Conservation (phyloP, 176 grass and related monocot genomes). For the Tillandsia leiboldiana region DNA sequence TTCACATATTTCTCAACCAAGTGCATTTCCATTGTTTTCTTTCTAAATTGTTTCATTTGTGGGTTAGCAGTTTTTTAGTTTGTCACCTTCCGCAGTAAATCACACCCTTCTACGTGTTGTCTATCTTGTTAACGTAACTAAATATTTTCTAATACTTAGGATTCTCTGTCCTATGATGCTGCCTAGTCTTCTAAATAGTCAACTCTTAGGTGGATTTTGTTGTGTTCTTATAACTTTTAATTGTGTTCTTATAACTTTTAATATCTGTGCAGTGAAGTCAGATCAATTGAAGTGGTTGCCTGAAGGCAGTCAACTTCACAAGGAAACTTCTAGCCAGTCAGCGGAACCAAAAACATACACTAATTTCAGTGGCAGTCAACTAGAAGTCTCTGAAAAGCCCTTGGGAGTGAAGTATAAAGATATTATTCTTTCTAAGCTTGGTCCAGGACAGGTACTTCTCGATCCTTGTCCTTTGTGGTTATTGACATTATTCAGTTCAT, state of each 20-base stretch:
- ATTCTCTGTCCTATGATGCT: neutral
- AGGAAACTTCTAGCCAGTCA: constrained; percentile 32
- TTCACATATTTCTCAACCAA: neutral
- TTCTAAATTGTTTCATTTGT: neutral
- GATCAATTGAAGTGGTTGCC: constrained; percentile 77
- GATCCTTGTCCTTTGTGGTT: neutral
- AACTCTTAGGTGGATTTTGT: constrained; percentile 12
- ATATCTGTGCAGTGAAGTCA: constrained; percentile 61
- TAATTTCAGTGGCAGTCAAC: constrained; percentile 60
- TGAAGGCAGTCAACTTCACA: constrained; percentile 71
- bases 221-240: constrained; percentile 14
- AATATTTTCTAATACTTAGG: neutral
- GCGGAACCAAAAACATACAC: constrained; percentile 62
- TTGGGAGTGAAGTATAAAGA: constrained; percentile 58
- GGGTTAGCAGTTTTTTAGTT: neutral
- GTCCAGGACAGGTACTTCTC: constrained; percentile 66
- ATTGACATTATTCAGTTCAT: neutral
- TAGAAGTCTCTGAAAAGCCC: constrained; percentile 32
- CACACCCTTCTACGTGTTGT: neutral
- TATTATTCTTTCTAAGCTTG: constrained; percentile 82
- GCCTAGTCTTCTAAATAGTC: neutral
- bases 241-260: constrained; percentile 17
- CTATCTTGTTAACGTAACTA: neutral
- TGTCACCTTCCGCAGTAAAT: neutral
- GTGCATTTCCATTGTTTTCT: neutral